Percentiles rank a stretch among this genome's conserved stretches.
Evolutionary conservation across 2,329 filamentous ascomycete species (phyloP).

Genomic region (Leptographium flavum): DNA sequence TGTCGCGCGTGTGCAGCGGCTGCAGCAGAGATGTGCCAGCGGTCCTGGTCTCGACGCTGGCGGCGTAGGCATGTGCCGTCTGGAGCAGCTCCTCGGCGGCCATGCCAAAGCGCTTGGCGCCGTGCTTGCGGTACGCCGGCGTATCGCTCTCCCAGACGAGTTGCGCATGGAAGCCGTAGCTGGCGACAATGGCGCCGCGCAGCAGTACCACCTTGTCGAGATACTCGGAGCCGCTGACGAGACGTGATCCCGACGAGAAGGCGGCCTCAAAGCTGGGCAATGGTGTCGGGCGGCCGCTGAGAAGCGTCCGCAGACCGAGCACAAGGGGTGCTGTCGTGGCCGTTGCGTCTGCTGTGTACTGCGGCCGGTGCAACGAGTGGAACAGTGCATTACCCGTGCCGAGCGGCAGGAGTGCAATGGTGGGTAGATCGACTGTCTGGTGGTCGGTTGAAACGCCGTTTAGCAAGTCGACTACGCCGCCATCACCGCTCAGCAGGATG

Average conservation of each 20-base stretch:
- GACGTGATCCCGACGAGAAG: constrained; percentile 44
- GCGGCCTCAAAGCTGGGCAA: constrained; percentile 49
- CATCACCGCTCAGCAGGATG: constrained; percentile 75
- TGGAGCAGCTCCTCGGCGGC: constrained; percentile 63
- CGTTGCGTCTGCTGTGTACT: constrained; percentile 23
- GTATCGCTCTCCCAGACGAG: constrained; percentile 89
- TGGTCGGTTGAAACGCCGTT: constrained; percentile 36
- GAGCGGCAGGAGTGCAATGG: constrained; percentile 41
- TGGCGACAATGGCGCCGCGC: constrained; percentile 67
- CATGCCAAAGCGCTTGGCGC: constrained; percentile 68
- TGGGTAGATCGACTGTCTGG: constrained; percentile 18
- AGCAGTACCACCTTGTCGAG: constrained; percentile 25
- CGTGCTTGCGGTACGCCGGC: constrained; percentile 60
- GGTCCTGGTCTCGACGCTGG: constrained; percentile 18
- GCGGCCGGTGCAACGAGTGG: constrained; percentile 45
- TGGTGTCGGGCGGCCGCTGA: constrained; percentile 37
- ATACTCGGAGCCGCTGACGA: constrained; percentile 23
- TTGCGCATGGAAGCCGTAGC: constrained; percentile 79
- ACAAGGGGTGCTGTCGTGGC: constrained; percentile 26
- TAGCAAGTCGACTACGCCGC: constrained; percentile 69
- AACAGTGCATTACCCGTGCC: constrained; percentile 54
- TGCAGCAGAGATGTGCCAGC: background rate
- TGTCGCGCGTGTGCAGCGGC: background rate
- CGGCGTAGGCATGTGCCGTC: constrained; percentile 34
- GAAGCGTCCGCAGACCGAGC: constrained; percentile 42